Conservation (phyloP, 2,329 filamentous ascomycete genomes). For the Teratosphaeria epicoccoides region DNA sequence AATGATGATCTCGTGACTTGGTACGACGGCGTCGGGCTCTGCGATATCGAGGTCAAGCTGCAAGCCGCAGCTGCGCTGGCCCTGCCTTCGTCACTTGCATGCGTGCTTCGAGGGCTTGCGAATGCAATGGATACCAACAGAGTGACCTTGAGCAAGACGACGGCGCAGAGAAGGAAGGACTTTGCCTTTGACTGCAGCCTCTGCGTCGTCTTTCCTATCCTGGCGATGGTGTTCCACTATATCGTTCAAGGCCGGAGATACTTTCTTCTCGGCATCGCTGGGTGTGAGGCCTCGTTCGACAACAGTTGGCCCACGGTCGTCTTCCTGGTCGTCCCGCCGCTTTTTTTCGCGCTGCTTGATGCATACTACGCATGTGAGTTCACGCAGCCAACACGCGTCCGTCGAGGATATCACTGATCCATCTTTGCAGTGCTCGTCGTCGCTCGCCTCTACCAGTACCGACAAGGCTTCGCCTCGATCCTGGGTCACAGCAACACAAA, state of each 20-base stretch:
- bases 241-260: constrained; percentile 51
- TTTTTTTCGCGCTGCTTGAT: constrained; percentile 43
- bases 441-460: constrained; percentile 50
- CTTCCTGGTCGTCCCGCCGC: constrained; percentile 46
- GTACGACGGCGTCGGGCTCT: constrained; percentile 51
- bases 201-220: constrained; percentile 45
- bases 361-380: constrained; percentile 49
- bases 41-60: constrained; percentile 54
- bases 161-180: constrained; percentile 37
- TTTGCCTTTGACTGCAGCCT: constrained; percentile 43
- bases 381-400: not conserved
- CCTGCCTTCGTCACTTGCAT: constrained; percentile 42
- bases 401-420: not conserved
- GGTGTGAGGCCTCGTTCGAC: constrained; percentile 46
- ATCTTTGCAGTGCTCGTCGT: constrained; percentile 44
- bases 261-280: constrained; percentile 46
- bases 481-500: constrained; percentile 44
- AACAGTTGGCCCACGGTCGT: constrained; percentile 48
- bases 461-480: constrained; percentile 46
- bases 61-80: constrained; percentile 44
- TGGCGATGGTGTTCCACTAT: constrained; percentile 48
- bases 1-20: constrained; percentile 43
- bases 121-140: constrained; percentile 50
- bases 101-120: constrained; percentile 52
- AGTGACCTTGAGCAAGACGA: constrained; percentile 41